phyloP scores from a whole-genome alignment of 2,329 filamentous ascomycete species.

The Fusarium napiforme region DNA sequence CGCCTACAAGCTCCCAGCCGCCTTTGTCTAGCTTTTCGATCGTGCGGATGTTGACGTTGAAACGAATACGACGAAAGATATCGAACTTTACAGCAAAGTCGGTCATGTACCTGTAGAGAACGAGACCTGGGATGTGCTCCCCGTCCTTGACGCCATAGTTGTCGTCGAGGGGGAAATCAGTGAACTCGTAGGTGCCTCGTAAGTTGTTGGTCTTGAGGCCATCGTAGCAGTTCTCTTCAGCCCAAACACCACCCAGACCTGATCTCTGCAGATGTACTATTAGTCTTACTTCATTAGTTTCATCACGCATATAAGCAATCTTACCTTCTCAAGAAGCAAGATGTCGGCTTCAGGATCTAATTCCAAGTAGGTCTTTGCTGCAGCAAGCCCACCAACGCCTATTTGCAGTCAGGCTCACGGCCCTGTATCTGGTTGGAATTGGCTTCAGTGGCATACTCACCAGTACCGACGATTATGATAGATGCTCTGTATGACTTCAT shows the following conservation, averaged over 20 bases:
- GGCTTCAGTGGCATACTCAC: accelerated
- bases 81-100: background rate
- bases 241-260: background rate
- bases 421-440: accelerated
- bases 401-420: accelerated
- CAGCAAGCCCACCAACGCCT: background rate
- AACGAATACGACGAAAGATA: background rate
- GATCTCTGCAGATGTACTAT: background rate
- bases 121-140: background rate
- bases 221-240: background rate
- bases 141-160: background rate
- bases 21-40: background rate
- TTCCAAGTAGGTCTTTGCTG: background rate
- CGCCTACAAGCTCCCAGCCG: background rate
- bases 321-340: background rate
- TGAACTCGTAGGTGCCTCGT: background rate
- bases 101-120: background rate
- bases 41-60: background rate
- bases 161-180: background rate
- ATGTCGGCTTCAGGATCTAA: background rate
- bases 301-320: no score
- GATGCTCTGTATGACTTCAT: background rate
- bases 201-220: background rate
- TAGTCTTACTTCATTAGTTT: no score
- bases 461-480: background rate